These are phyloP conservation scores for Metschnikowia baotianmanensis DNA, from an alignment of 805 yeast genomes.

Conservation along the genomic window DNA sequence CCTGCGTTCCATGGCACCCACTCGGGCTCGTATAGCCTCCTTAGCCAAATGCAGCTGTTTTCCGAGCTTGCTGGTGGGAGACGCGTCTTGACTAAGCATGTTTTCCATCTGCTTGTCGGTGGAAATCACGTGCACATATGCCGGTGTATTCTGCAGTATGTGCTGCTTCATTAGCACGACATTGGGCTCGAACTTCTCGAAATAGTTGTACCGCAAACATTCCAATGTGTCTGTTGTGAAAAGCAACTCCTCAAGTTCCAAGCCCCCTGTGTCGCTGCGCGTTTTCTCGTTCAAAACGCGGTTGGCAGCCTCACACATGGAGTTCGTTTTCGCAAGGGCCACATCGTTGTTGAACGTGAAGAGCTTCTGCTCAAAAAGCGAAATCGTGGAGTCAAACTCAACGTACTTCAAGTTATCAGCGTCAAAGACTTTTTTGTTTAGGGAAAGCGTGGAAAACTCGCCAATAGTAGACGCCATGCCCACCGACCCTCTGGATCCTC, in stretches of 20 bases:
- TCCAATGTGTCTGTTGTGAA: slow-evolving; percentile 6
- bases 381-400: slow-evolving; percentile 2
- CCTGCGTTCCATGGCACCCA: slow-evolving; percentile 8
- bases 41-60: not conserved
- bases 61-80: too few relatives aligned
- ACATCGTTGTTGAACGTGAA: slow-evolving; percentile 5
- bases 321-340: slow-evolving; percentile 3
- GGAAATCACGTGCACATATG: slow-evolving; percentile 6
- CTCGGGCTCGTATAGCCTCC: slow-evolving; percentile 2
- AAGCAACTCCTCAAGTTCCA: slow-evolving; percentile 3
- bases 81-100: not conserved
- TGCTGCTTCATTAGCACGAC: not conserved
- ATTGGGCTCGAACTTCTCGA: slow-evolving; percentile 12
- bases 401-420: slow-evolving; percentile 8
- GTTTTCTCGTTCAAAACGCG: slow-evolving; percentile 3
- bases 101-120: slow-evolving; percentile 7
- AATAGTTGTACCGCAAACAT: slow-evolving; percentile 11
- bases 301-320: not conserved
- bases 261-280: not conserved
- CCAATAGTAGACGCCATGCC: not conserved
- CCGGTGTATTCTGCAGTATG: not conserved
- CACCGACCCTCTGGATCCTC: too few relatives aligned
- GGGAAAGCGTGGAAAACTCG: not conserved
- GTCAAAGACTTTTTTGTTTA: slow-evolving; percentile 5
- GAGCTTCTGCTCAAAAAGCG: slow-evolving; percentile 11